Evolutionary conservation across 345 rosid genomes (phyloP).

Genomic region (Populus pruinosa): DNA sequence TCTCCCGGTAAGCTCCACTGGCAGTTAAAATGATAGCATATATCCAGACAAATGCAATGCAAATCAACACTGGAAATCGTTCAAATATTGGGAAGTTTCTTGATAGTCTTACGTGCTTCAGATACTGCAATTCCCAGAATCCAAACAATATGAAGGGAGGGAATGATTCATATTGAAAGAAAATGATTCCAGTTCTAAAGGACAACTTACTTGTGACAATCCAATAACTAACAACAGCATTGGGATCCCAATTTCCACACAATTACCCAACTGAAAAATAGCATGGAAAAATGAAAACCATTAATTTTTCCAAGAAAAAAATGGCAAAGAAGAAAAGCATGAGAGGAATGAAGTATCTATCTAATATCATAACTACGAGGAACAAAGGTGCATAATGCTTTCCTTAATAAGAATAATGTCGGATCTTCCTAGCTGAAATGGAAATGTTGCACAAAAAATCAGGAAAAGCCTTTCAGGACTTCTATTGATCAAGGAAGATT

Average conservation of each 20-base stretch:
- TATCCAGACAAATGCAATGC: slow-evolving; percentile 26
- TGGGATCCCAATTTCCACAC: slow-evolving; percentile 33
- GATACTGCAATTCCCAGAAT: slow-evolving; percentile 23
- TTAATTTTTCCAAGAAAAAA: background rate
- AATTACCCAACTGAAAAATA: slow-evolving; percentile 26
- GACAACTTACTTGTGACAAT: slow-evolving; percentile 25
- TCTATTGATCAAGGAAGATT: background rate
- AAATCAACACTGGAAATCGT: slow-evolving; percentile 31
- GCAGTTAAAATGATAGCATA: slow-evolving; percentile 28
- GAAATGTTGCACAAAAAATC: too few species aligned
- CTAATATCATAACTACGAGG: background rate
- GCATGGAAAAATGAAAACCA: background rate
- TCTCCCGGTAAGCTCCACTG: slow-evolving; percentile 31
- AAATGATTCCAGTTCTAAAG: background rate
- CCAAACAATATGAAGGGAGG: background rate
- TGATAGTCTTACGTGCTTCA: slow-evolving; percentile 27
- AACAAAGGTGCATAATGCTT: background rate
- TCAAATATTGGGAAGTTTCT: slow-evolving; percentile 30
- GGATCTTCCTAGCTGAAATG: too few species aligned
- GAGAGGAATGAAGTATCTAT: background rate
- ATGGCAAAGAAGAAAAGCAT: background rate
- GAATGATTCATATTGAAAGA: background rate
- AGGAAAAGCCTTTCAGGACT: too few species aligned
- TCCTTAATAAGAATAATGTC: background rate
- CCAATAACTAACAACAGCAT: slow-evolving; percentile 32